phyloP scores from a whole-genome alignment of 2,329 filamentous ascomycete species.

The Diaporthe citrichinensis region DNA sequence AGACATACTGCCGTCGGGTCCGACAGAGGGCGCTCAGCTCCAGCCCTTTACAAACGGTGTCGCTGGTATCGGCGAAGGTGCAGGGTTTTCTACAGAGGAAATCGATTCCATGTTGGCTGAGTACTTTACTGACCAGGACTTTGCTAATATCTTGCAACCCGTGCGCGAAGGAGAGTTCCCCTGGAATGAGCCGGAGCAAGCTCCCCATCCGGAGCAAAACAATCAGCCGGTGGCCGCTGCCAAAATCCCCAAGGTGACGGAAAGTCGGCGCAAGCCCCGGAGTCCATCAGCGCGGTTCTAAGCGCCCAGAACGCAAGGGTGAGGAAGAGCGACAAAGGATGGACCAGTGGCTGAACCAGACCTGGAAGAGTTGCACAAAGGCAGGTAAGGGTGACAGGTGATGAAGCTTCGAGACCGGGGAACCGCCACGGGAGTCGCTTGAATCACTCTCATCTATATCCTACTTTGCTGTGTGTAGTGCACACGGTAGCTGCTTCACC shows the following conservation, averaged over 20 bases:
- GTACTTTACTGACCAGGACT: not conserved
- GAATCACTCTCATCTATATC: not conserved
- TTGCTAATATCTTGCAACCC: not conserved
- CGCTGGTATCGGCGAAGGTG: too few relatives aligned
- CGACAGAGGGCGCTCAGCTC: not conserved
- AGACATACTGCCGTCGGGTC: not conserved
- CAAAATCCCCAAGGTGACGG: too few relatives aligned
- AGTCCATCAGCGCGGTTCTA: not conserved
- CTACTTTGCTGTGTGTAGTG: not conserved
- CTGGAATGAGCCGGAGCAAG: not conserved
- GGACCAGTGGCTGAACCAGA: not conserved
- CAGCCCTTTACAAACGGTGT: not conserved
- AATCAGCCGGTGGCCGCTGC: not conserved
- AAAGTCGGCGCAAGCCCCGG: not conserved
- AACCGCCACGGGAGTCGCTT: not conserved
- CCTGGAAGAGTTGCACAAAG: not conserved
- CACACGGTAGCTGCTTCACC: not conserved
- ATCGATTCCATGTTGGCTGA: not conserved
- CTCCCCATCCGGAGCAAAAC: not conserved
- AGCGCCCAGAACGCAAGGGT: not conserved
- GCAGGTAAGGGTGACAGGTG: not conserved
- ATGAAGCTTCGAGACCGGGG: not conserved
- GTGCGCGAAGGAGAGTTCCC: not conserved
- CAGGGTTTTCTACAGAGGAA: not conserved
- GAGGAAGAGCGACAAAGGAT: not conserved